Base-by-base conservation (phyloP, 75 land plant species). In the Ceratopteris richardii region DNA sequence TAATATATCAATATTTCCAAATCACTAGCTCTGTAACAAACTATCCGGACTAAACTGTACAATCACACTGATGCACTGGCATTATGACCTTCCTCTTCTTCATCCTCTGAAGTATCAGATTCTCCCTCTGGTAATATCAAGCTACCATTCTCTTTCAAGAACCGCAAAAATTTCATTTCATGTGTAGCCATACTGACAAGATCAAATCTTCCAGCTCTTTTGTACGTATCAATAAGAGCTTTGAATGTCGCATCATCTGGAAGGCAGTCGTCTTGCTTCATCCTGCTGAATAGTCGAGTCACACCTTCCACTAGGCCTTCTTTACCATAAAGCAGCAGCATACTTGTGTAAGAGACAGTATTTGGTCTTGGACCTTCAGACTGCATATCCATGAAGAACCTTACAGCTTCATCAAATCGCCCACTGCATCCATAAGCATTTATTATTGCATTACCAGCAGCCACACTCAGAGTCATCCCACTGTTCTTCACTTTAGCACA, bases 301-400 rank as follows among this genome's bases (percentile, higher is more conserved):
- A 92, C 75, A 39, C 92, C 92, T 64, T 77, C 88, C 39, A 87
- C 31, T 72, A 92, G 64, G 14, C 90, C 76, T 29, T 80, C 83
- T 74, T 78, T 82, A 36, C 88, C 86, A 76, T 92, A 92, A 43
- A 83, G 77, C 36, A 44, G 16, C n/a, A 80, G 82, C n/a, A 92
- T 71, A 64, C 67, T 69, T 12, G 81, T 77, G 61, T 69, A 78
- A 6, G 88, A 87, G 33, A 80, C 83, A 27, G 71, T 41, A 70
- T 92, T 82, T 28, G 88, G 84, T 33, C 75, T 55, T 24, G 81
- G 53, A 7, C 79, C 82, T 21, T 68, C 63, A 50, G 77, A 79
- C 59, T 74, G 76, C 86, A 87, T 80, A 62, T 70, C 70, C 80
- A 77, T 73, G 44, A 61, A 87, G 26, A 84, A 31, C 11, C 77